These are phyloP conservation scores for Elasticomyces elasticus DNA, from an alignment of 495 filamentous ascomycete genomes.

Conservation along the genomic window DNA sequence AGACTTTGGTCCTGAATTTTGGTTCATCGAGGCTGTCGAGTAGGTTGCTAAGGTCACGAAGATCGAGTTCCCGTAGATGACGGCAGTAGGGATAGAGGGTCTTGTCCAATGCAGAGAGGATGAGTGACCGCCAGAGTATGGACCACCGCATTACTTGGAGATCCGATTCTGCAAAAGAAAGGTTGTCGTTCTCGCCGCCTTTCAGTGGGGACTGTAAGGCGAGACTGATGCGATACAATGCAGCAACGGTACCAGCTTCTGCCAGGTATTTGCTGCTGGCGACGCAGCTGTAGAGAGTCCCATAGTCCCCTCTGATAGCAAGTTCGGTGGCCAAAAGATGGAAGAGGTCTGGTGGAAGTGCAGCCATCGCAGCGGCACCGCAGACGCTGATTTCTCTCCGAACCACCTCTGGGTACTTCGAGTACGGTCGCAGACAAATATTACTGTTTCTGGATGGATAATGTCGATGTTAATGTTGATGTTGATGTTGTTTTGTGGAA, in stretches of 20 bases:
- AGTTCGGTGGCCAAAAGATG: constrained; percentile 49
- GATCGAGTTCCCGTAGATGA: constrained; percentile 54
- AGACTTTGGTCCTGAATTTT: constrained; percentile 32
- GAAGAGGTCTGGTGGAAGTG: constrained; percentile 50
- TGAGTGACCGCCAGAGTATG: constrained; percentile 58
- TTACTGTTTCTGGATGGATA: background rate
- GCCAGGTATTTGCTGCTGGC: constrained; percentile 43
- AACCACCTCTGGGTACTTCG: no score
- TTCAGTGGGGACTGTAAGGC: constrained; percentile 21
- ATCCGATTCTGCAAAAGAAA: constrained; percentile 31
- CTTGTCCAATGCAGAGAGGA: constrained; percentile 52
- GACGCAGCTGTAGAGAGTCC: constrained; percentile 48
- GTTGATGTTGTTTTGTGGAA: background rate
- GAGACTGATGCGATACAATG: constrained; percentile 45
- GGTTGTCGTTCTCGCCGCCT: constrained; percentile 24
- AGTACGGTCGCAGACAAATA: no score
- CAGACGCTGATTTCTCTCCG: no score
- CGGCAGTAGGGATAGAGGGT: constrained; percentile 61
- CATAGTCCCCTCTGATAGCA: constrained; percentile 42
- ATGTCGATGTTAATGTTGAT: background rate
- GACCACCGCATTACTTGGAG: constrained; percentile 43
- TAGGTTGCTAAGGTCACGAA: constrained; percentile 49
- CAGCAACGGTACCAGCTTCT: constrained; percentile 43
- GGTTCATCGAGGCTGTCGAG: constrained; percentile 40
- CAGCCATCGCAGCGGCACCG: no score